A percentile compares a stretch with the other conserved stretches of the same genome.
These are phyloP conservation scores for Leucogyrophana mollusca DNA, from an alignment of 768 basidiomycete genomes.

Conservation along the genomic window DNA sequence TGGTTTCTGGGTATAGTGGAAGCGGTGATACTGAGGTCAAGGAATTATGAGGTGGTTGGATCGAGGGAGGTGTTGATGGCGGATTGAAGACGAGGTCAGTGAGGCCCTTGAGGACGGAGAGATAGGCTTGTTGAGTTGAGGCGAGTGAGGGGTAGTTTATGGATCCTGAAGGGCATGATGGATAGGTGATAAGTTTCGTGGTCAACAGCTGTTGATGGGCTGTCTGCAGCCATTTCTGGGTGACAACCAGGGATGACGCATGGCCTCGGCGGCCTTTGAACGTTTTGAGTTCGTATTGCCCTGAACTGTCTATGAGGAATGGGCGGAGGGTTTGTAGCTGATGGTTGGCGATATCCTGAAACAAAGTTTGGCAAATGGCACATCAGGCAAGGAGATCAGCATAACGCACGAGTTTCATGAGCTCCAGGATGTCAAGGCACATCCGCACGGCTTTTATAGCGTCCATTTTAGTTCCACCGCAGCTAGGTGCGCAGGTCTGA, in stretches of 20 bases:
- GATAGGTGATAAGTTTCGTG: conserved; percentile 41
- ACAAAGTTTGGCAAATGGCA: conserved; percentile 17
- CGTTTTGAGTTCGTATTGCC: conserved; percentile 75
- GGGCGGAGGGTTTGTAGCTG: conserved; percentile 91
- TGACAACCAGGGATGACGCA: conserved; percentile 47
- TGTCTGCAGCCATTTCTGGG: conserved; percentile 63
- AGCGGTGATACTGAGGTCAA: conserved; percentile 29
- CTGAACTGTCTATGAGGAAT: conserved; percentile 79
- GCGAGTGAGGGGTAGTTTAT: conserved; percentile 46
- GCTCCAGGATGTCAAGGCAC: conserved; percentile 88
- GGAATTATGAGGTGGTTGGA: conserved; percentile 28
- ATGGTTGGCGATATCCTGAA: conserved; percentile 93
- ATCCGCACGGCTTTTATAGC: conserved; percentile 73
- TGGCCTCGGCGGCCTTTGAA: conserved; percentile 60
- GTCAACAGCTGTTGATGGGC: conserved; percentile 48
- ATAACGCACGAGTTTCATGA: conserved; percentile 87
- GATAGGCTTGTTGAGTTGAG: conserved; percentile 43
- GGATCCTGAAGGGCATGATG: conserved; percentile 39
- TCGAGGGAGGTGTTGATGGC: conserved; percentile 37
- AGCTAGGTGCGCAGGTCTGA: conserved; percentile 52
- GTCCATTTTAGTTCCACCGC: conserved; percentile 54
- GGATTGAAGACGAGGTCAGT: conserved; percentile 67
- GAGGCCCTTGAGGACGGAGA: conserved; percentile 56
- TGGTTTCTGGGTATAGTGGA: conserved; percentile 68
- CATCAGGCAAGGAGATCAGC: conserved; percentile 11